Evolutionary conservation across 2,329 filamentous ascomycete genomes (phyloP).

Genomic region (Curvularia eragrostidis): DNA sequence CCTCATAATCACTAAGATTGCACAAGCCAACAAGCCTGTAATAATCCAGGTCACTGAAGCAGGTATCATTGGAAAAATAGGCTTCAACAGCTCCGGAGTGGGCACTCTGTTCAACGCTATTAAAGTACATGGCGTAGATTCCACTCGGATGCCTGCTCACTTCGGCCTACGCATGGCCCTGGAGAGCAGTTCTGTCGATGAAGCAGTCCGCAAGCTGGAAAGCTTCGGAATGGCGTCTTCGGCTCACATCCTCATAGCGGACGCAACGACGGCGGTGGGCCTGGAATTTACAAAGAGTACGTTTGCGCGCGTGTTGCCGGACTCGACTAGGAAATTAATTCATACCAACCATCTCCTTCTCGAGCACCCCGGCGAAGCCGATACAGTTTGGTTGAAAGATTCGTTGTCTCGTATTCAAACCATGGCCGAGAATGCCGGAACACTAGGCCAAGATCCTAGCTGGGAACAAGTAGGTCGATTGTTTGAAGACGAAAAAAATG

Average conservation of each 20-base stretch:
- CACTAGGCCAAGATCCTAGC: conserved; percentile 29
- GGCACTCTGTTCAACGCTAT: conserved; percentile 69
- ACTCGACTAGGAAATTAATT: conserved; percentile 45
- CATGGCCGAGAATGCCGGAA: conserved; percentile 44
- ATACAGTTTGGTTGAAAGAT: conserved; percentile 54
- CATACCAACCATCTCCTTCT: conserved; percentile 55
- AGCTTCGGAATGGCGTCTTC: conserved; percentile 59
- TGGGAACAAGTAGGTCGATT: conserved; percentile 41
- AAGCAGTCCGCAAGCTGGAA: conserved; percentile 56
- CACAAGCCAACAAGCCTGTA: conserved; percentile 53
- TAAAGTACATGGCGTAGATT: conserved; percentile 62
- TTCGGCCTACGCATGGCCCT: conserved; percentile 64
- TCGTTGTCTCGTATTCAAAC: conserved; percentile 47
- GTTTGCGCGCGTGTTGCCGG: conserved; percentile 42
- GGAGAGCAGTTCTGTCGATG: conserved; percentile 57
- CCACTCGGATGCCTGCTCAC: conserved; percentile 64
- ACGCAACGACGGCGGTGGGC: conserved; percentile 55
- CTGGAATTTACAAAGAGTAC: conserved; percentile 57
- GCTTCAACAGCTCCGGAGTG: conserved; percentile 65
- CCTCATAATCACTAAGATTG: conserved; percentile 58
- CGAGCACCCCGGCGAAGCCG: conserved; percentile 48
- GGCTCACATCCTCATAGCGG: conserved; percentile 63
- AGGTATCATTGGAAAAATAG: conserved; percentile 70
- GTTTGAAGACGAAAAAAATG: conserved; percentile 53
- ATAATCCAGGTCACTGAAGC: conserved; percentile 66